Evolutionary conservation across 306 rosid species (phyloP).

Genomic region (Prunus kanzakura): DNA sequence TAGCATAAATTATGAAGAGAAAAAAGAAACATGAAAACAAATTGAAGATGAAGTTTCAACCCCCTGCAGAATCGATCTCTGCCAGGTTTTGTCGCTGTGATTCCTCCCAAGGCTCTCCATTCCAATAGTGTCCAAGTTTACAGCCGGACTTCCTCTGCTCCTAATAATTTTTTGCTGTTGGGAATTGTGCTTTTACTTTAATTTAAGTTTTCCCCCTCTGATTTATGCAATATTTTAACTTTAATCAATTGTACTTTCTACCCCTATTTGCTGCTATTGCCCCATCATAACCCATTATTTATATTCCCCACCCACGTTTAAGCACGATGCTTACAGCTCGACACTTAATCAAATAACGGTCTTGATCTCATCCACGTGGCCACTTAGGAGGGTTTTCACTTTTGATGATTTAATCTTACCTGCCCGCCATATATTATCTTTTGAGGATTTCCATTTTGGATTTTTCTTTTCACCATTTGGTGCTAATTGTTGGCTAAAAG

Average conservation of each 20-base stretch:
- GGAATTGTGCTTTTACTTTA: conserved; percentile 40
- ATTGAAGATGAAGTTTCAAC: conserved; percentile 10
- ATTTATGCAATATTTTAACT: conserved; percentile 30
- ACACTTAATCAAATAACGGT: conserved; percentile 38
- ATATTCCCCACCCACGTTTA: conserved; percentile 76
- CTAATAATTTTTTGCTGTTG: conserved; percentile 51
- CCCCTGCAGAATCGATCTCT: conserved; percentile 45
- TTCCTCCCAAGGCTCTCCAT: not conserved
- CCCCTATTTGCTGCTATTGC: conserved; percentile 23
- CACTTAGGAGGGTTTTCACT: conserved; percentile 28
- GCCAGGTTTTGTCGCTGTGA: conserved; percentile 56
- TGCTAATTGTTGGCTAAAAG: too few species aligned
- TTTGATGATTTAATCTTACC: conserved; percentile 22
- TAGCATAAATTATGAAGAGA: conserved; percentile 20
- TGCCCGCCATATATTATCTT: conserved; percentile 29
- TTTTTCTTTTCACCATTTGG: too few species aligned
- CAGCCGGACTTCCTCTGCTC: conserved; percentile 75
- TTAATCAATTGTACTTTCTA: conserved; percentile 46
- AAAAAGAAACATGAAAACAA: conserved; percentile 23
- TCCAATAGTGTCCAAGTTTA: conserved; percentile 58
- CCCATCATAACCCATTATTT: conserved; percentile 43
- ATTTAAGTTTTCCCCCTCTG: conserved; percentile 21
- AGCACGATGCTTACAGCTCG: conserved; percentile 94
- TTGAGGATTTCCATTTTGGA: too few species aligned
- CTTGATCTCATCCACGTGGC: conserved; percentile 62